phyloP scores from a whole-genome alignment of 371 early-diverging fungal genomes.

The Apophysomyces elegans region DNA sequence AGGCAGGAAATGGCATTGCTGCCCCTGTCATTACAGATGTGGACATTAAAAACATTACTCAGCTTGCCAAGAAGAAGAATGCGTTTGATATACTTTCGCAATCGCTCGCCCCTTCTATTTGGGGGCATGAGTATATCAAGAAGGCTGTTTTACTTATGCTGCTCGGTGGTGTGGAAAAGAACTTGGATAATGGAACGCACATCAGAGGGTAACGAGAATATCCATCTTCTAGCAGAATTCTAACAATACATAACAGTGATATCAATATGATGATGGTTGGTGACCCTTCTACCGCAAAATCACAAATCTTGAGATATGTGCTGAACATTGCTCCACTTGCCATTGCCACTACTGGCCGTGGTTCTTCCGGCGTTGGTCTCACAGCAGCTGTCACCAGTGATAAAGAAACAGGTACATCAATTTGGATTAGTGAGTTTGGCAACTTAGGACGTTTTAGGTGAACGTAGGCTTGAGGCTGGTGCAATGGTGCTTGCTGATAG shows the following conservation, averaged over 20 bases:
- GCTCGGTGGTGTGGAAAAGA: constrained; percentile 96
- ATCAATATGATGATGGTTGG: constrained; percentile 97
- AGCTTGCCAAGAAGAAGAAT: constrained; percentile 72
- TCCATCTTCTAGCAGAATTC: constrained; percentile 25
- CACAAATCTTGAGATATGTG: constrained; percentile 91
- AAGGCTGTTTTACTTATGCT: constrained; percentile 93
- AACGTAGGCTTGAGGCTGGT: constrained; percentile 96
- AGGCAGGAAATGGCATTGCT: constrained; percentile 68
- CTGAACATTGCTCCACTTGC: constrained; percentile 91
- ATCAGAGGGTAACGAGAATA: constrained; percentile 80
- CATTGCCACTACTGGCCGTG: constrained; percentile 96
- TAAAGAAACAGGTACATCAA: constrained; percentile 68
- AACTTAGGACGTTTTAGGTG: constrained; percentile 51
- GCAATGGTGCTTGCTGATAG: constrained; percentile 99
- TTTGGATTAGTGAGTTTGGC: neutral
- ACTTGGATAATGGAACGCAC: constrained; percentile 92
- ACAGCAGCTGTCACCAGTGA: constrained; percentile 95
- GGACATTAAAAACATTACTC: constrained; percentile 86
- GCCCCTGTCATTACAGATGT: constrained; percentile 69
- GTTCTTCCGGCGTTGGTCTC: constrained; percentile 97
- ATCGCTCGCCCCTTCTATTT: constrained; percentile 97
- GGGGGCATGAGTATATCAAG: constrained; percentile 97
- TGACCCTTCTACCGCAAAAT: constrained; percentile 98
- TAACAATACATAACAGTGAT: constrained; percentile 61
- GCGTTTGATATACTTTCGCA: constrained; percentile 84